Conservation (phyloP, 2,329 filamentous ascomycete genomes). For the Tolypocladium tropicale region DNA sequence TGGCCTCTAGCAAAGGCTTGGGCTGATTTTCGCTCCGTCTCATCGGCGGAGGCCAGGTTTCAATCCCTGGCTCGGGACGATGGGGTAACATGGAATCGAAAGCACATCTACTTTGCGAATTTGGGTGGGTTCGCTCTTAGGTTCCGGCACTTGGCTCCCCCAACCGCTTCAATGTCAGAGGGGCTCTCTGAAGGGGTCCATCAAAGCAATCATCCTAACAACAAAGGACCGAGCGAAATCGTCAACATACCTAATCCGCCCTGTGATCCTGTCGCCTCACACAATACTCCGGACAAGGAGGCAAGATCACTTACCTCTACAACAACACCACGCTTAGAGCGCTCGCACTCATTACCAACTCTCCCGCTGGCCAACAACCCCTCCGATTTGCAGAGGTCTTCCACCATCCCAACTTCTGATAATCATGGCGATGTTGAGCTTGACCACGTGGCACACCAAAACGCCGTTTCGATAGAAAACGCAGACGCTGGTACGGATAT, state of each 20-base stretch:
- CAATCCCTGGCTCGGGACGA: background rate
- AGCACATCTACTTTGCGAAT: background rate
- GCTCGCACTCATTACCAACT: background rate
- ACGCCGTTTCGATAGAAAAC: background rate
- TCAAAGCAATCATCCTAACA: background rate
- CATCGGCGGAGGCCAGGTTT: background rate
- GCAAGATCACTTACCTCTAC: background rate
- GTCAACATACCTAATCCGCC: background rate
- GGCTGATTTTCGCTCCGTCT: background rate
- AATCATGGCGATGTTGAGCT: background rate
- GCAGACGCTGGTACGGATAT: background rate
- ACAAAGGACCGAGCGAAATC: background rate
- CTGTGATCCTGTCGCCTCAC: background rate
- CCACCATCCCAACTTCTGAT: background rate
- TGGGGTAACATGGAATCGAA: background rate
- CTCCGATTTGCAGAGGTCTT: background rate
- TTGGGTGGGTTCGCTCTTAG: background rate
- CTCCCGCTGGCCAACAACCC: background rate
- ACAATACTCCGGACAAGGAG: background rate
- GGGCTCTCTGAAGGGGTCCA: background rate
- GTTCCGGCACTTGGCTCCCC: background rate
- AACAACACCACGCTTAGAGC: background rate
- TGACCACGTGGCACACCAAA: background rate
- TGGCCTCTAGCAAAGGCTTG: background rate
- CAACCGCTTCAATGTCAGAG: background rate